These are phyloP conservation scores for Apiospora aurea DNA, from an alignment of 2,329 filamentous ascomycete genomes.

Conservation along the genomic window DNA sequence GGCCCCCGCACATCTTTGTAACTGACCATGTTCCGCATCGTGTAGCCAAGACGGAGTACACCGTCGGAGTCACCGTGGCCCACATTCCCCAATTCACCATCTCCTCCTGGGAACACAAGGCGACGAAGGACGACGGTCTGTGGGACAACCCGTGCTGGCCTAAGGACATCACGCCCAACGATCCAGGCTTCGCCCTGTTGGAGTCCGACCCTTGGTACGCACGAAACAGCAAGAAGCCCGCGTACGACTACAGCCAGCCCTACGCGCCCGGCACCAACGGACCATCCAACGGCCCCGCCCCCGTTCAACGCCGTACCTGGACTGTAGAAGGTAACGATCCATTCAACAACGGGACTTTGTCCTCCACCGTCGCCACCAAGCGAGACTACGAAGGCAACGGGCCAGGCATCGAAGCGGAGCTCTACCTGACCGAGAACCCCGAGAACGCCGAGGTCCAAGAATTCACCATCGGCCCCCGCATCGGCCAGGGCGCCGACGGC, in stretches of 20 bases:
- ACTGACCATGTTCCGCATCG: background rate
- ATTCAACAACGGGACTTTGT: no score
- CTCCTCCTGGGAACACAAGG: background rate
- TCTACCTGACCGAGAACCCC: no score
- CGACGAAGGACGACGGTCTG: slow-evolving; percentile 13
- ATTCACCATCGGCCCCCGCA: no score
- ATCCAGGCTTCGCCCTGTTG: slow-evolving; percentile 17
- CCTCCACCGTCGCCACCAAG: no score
- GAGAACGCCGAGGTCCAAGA: no score
- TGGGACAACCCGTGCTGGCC: slow-evolving; percentile 25
- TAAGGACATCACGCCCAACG: background rate
- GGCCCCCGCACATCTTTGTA: background rate
- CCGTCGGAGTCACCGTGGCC: background rate
- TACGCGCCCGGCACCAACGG: slow-evolving; percentile 5
- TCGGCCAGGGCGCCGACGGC: no score
- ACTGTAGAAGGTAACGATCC: background rate
- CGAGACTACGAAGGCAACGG: no score
- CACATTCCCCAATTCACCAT: slow-evolving; percentile 14
- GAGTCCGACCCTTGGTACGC: background rate
- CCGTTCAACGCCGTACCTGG: background rate
- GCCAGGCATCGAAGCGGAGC: no score
- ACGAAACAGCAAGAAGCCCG: background rate
- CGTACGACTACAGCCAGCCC: background rate
- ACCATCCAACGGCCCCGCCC: background rate
- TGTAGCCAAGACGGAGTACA: slow-evolving; percentile 4